Percentiles rank a stretch among this genome's conserved stretches.
Evolutionary conservation across 169 alveolate species (phyloP).

Genomic region (Condylostoma magnum): DNA sequence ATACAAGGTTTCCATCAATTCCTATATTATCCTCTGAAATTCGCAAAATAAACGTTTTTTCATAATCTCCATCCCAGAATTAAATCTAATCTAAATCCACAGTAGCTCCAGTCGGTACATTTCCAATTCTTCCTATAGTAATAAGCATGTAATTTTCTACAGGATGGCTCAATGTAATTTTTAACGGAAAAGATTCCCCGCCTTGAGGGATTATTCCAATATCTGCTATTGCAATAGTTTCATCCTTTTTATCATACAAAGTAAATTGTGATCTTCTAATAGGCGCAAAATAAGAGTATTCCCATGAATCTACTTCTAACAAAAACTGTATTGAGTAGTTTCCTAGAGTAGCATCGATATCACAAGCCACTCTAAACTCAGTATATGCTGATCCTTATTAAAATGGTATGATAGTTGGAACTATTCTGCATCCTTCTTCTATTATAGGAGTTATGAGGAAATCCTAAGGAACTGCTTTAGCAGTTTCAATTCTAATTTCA

Average conservation of each 20-base stretch:
- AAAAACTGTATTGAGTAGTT: background rate
- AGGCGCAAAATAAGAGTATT: background rate
- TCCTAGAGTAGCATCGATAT: background rate
- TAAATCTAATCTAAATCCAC: background rate
- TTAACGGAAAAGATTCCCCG: constrained; percentile 12
- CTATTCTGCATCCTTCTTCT: background rate
- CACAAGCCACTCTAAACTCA: constrained; percentile 4
- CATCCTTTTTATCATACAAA: background rate
- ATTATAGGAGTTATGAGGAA: background rate
- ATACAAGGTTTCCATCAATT: background rate
- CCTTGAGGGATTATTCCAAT: constrained; percentile 16
- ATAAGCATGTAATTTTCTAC: background rate
- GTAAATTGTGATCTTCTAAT: background rate
- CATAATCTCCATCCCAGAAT: background rate
- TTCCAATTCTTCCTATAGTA: background rate
- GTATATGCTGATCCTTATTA: background rate
- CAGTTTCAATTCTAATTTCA: background rate
- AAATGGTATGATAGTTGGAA: background rate
- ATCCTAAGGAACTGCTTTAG: background rate
- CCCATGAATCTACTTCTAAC: background rate
- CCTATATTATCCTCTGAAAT: background rate
- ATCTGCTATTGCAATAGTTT: background rate
- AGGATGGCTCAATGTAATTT: background rate
- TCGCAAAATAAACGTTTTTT: background rate
- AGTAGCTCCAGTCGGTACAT: constrained; percentile 6